Base-by-base conservation (phyloP, 1,284 basidiomycete genomes). In the Ceratobasidium sp. region DNA sequence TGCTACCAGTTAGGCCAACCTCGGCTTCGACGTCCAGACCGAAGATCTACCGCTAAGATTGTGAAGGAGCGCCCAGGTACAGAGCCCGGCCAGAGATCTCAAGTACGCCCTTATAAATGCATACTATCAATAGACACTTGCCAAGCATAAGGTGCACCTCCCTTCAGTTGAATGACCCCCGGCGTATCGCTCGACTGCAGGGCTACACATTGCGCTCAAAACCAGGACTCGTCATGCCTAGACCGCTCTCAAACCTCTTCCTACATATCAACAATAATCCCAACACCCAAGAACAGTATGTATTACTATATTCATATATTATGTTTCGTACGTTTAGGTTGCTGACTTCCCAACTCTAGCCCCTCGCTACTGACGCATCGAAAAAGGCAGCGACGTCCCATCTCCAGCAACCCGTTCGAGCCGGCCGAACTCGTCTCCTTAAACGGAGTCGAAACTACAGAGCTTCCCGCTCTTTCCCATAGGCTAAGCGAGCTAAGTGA, bases 351-450 rank as follows among this genome's bases (percentile, higher is more conserved):
- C n/a, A 10, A 23, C 3, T 26, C 52, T 26, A 56, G 52, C n/a
- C 2, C n/a, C 5, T 9, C n/a, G 52, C 52, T 56, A 9, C n/a
- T 20, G 1, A 6, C 0, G 2, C 23, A 56, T 23, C 20, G 52
- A 2, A 9, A 26, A 6, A 20, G 23, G n/a, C 52, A 7, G 52
- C 7, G 20, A 1, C 74, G 74, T 2, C 74, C 74, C 0, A 1
- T 76, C 13, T 48, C 52, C n/a, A 52, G 64, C 17, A 76, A 76
- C 52, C 74, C 74, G 38, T 76, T 76, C 20, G 26, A 57, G 38
- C 1, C 13, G 9, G 42, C 54, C 9, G 23, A 59, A 10, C 1
- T n/a, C 9, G 1, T 15, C 33, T 7, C 2, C 20, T 38, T 0
- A 1, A 52, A 28, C 59, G 74, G 38, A 9, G 7, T 38, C 26